phyloP scores from a whole-genome alignment of 352 stramenopile genomes.

The Globisporangium orthogonon region DNA sequence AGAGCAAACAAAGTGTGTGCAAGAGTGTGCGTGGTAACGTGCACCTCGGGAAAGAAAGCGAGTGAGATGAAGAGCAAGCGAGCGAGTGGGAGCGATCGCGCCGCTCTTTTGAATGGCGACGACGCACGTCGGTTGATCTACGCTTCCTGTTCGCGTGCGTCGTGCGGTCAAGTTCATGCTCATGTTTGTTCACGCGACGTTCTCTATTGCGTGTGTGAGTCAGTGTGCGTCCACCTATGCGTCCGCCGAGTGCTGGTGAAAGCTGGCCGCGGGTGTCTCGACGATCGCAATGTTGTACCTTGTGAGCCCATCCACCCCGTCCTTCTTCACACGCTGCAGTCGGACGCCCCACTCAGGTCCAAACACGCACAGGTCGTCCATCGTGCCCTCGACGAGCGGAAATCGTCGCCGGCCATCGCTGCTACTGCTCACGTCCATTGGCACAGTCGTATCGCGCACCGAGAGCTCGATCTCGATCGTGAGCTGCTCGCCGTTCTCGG shows the following conservation, averaged over 20 bases:
- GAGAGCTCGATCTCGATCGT: slow-evolving; percentile 32
- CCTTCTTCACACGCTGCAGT: slow-evolving; percentile 16
- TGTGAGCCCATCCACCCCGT: slow-evolving; percentile 14
- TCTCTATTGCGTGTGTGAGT: background rate
- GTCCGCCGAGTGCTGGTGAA: background rate
- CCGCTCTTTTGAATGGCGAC: slow-evolving; percentile 1
- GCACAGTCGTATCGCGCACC: slow-evolving; percentile 18
- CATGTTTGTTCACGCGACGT: too few species aligned
- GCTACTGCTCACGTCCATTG: slow-evolving; percentile 12
- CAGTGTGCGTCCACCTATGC: slow-evolving; percentile 3
- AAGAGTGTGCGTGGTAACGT: background rate
- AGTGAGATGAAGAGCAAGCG: background rate
- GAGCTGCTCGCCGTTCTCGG: slow-evolving; percentile 9
- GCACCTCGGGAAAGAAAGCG: background rate
- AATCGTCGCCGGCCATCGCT: slow-evolving; percentile 15
- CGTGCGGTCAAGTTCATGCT: too few species aligned
- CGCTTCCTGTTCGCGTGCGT: background rate
- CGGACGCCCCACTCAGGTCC: slow-evolving; percentile 57
- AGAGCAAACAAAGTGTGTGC: background rate
- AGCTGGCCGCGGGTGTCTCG: slow-evolving; percentile 18
- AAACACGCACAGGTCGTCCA: slow-evolving; percentile 37
- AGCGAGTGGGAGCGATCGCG: slow-evolving; percentile 1
- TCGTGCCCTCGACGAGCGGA: slow-evolving; percentile 36
- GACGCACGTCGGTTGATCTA: slow-evolving; percentile 3
- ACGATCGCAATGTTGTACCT: slow-evolving; percentile 52